Evolutionary conservation across 2,329 filamentous ascomycete genomes (phyloP), one percentile per base, ranked within the genome.

Genomic region (Piedraia hortae): DNA sequence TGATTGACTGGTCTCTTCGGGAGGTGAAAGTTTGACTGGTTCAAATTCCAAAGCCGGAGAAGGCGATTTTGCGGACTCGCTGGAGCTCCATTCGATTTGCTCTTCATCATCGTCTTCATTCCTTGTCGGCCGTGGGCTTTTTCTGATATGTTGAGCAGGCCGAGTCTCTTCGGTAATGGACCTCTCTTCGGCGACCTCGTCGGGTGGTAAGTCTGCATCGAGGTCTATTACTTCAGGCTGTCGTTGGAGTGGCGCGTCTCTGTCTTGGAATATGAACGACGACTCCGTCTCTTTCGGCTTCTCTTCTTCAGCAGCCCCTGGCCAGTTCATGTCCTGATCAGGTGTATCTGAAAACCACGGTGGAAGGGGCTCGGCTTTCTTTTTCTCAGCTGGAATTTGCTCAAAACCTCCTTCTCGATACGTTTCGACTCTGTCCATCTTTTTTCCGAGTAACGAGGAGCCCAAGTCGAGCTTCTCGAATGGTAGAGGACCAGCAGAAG

Each of bases 381-480:
- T 53, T 37, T 34, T 46, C 23, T 44, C 43, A 9, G 13, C 22
- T 4, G 27, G 27, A n/a, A n/a, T n/a, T 5, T 26, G 36, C 6
- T 42, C 58, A 34, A 78, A 75, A 0, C 69, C 71, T 11, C 69
- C 69, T 16, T 61, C 57, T 17, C 12, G 9, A 10, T 22, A 11
- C 27, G 50, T 43, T 4, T 60, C 56, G 31, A 44, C 53, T 35
- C 50, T 50, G 48, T 48, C 54, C 33, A 51, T 59, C 42, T 51
- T 58, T 41, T 47, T 56, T 13, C 48, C 51, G 8, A 50, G 41
- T 6, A 51, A 43, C 16, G 61, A 67, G 22, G 61, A 66, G 19
- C 71, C 64, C 2, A 90, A 54, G 37, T 77, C 57, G 4, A 69
- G 47, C 22, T 58, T 82, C 34, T 90, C 78, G 37, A 97, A 97